Conservation (phyloP, 768 basidiomycete species). For the Mycena olivaceomarginata region DNA sequence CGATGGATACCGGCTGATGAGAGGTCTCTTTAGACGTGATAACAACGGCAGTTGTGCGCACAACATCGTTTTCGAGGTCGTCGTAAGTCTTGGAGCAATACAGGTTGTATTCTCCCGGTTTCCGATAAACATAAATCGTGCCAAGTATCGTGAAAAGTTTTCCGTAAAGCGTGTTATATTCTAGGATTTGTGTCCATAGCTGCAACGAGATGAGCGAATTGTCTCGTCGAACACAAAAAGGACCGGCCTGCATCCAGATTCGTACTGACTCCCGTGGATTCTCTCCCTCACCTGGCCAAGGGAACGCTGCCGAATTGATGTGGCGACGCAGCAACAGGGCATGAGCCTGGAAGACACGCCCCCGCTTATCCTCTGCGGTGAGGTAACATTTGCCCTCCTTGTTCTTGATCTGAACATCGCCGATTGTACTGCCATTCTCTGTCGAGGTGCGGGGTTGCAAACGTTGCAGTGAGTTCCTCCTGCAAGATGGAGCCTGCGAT, state of each 20-base stretch:
- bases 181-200: slow-evolving; percentile 6
- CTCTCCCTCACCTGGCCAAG: background rate
- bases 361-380: slow-evolving; percentile 5
- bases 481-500: background rate
- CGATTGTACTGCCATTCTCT: background rate
- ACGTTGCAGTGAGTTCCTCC: background rate
- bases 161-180: background rate
- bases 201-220: background rate
- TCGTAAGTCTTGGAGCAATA: background rate
- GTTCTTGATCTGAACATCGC: slow-evolving; percentile 1
- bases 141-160: slow-evolving; percentile 10
- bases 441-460: background rate
- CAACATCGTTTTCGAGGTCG: background rate
- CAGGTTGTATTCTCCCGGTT: background rate
- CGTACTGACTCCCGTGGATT: background rate
- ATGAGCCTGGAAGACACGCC: slow-evolving; percentile 4
- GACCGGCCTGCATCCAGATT: slow-evolving; percentile 17
- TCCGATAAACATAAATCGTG: slow-evolving; percentile 4
- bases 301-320: background rate
- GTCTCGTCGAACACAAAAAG: background rate
- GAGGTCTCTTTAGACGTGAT: background rate
- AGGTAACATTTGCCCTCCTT: slow-evolving; percentile 1
- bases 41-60: slow-evolving; percentile 5
- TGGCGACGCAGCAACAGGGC: background rate
- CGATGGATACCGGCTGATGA: background rate